Conservation (phyloP, 2,329 filamentous ascomycete genomes). For the Daldinia eschscholtzii region DNA sequence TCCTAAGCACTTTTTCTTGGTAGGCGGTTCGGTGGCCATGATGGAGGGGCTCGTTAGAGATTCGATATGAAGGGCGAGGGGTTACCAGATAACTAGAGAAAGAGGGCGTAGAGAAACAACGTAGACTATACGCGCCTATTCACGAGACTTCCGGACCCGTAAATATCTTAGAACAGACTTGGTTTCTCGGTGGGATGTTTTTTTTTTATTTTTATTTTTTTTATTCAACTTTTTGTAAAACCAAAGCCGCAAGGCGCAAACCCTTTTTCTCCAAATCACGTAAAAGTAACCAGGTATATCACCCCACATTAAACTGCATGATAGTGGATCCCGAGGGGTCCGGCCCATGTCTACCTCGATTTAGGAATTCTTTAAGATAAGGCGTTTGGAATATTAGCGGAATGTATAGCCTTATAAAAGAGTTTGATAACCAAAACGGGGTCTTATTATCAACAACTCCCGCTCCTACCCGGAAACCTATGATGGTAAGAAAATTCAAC, state of each 20-base stretch:
- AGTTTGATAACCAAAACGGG: neutral
- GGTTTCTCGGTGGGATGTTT: neutral
- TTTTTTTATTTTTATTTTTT: neutral
- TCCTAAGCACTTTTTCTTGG: constrained; percentile 81
- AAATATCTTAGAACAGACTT: neutral
- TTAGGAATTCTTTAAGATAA: neutral
- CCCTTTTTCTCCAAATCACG: constrained; percentile 4
- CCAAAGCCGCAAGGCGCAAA: constrained; percentile 26
- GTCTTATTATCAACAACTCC: neutral
- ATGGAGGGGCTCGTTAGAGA: constrained; percentile 24
- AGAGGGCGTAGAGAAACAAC: neutral
- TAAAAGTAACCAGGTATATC: neutral
- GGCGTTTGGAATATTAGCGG: neutral
- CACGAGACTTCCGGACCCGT: neutral
- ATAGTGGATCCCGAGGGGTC: constrained; percentile 9
- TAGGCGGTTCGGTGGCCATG: constrained; percentile 64
- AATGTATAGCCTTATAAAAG: neutral
- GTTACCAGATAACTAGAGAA: constrained; percentile 1
- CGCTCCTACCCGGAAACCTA: constrained; percentile 21
- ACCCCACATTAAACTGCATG: constrained; percentile 18
- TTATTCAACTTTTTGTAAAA: constrained; percentile 17
- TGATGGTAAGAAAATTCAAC: constrained; percentile 8
- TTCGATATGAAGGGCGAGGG: neutral
- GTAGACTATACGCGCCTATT: neutral
- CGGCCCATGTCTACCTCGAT: constrained; percentile 5